A percentile compares a stretch with the other conserved stretches of the same genome.
Conservation (phyloP, 2,329 filamentous ascomycete species). For the Pseudocercospora crystallina region DNA sequence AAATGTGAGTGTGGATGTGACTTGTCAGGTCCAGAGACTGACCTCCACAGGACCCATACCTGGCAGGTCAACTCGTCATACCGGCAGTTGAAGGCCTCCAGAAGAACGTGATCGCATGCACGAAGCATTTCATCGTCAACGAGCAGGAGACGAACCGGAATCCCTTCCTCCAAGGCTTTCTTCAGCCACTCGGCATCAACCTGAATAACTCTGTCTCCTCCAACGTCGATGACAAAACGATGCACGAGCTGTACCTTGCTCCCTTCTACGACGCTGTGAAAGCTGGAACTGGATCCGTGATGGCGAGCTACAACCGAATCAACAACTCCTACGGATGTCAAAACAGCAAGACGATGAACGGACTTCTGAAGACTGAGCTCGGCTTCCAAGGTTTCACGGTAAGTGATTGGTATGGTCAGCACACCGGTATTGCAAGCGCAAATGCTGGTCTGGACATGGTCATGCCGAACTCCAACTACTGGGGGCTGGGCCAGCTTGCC, state of each 20-base stretch:
- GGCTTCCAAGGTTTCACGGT: slow-evolving; percentile 43
- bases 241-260: slow-evolving; percentile 56
- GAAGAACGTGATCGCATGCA: slow-evolving; percentile 41
- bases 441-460: slow-evolving; percentile 34
- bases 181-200: slow-evolving; percentile 21
- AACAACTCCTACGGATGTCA: slow-evolving; percentile 60
- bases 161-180: slow-evolving; percentile 20
- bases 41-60: slow-evolving; percentile 62
- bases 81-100: slow-evolving; percentile 29
- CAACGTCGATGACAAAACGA: slow-evolving; percentile 32
- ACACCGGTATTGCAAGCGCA: slow-evolving; percentile 32
- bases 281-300: slow-evolving; percentile 73
- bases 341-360: slow-evolving; percentile 67
- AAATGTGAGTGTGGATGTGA: slow-evolving; percentile 5
- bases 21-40: slow-evolving; percentile 36
- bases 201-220: slow-evolving; percentile 45
- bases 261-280: slow-evolving; percentile 70
- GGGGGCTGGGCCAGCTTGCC: slow-evolving; percentile 28
- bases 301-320: slow-evolving; percentile 70
- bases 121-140: slow-evolving; percentile 30
- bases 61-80: slow-evolving; percentile 27
- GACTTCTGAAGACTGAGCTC: slow-evolving; percentile 64
- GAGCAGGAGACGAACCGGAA: slow-evolving; percentile 32
- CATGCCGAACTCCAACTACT: slow-evolving; percentile 30
- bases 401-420: slow-evolving; percentile 47